These are phyloP conservation scores for Umbilicaria muhlenbergii DNA, from an alignment of 495 filamentous ascomycete species.

Conservation along the genomic window DNA sequence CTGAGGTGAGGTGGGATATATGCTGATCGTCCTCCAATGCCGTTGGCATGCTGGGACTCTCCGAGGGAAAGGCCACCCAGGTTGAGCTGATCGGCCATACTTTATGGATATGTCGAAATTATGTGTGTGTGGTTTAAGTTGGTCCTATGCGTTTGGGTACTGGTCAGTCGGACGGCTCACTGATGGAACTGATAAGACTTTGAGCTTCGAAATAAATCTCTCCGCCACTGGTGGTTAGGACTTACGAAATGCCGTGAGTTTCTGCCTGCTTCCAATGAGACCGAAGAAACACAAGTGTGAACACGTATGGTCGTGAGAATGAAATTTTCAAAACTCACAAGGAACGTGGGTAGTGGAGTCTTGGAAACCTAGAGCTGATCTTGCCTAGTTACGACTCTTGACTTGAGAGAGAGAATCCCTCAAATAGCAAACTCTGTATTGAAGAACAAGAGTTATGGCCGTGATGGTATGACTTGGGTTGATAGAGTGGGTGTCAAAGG, in stretches of 20 bases:
- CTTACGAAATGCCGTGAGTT: conserved; percentile 2
- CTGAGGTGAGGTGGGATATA: conserved; percentile 97
- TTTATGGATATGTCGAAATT: conserved; percentile 12
- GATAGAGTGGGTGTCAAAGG: neutral
- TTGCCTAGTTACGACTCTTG: neutral
- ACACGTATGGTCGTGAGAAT: no score
- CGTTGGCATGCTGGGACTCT: conserved; percentile 54
- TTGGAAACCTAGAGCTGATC: no score
- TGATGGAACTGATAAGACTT: neutral
- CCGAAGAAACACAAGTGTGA: no score
- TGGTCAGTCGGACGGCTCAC: neutral
- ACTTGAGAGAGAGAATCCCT: neutral
- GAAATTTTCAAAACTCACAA: no score
- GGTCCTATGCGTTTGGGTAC: neutral
- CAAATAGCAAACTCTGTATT: conserved; percentile 1
- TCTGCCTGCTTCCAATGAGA: neutral
- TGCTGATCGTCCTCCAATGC: conserved; percentile 43
- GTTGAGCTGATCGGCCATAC: conserved; percentile 91
- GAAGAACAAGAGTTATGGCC: neutral
- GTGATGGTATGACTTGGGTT: conserved; percentile 12
- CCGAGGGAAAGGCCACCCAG: conserved; percentile 72
- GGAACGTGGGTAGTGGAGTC: no score
- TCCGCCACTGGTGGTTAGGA: neutral
- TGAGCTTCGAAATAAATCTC: neutral
- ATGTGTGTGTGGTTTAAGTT: neutral